phyloP scores from a whole-genome alignment of 2,329 filamentous ascomycete species.

The Bretziella fagacearum region DNA sequence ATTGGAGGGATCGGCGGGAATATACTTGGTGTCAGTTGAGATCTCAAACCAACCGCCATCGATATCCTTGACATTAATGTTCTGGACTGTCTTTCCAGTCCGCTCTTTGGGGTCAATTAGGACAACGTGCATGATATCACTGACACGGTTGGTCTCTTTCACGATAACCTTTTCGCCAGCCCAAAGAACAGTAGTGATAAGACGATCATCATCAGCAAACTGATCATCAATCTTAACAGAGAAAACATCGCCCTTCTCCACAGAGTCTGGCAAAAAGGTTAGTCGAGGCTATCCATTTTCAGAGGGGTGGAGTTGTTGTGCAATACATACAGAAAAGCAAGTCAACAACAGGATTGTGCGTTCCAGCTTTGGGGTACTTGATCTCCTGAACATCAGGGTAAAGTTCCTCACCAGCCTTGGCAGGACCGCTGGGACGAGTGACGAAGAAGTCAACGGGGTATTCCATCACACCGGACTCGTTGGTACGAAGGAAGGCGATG shows the following conservation, averaged over 20 bases:
- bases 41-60: conserved; percentile 98
- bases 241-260: conserved; percentile 61
- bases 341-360: conserved; percentile 80
- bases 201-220: conserved; percentile 63
- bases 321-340: conserved; percentile 49
- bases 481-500: conserved; percentile 80
- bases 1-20: conserved; percentile 65
- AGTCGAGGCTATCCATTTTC: neutral
- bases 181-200: conserved; percentile 91
- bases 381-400: conserved; percentile 85
- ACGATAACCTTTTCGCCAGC: conserved; percentile 70
- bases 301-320: neutral
- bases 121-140: conserved; percentile 74
- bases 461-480: conserved; percentile 80
- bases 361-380: conserved; percentile 94
- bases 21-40: conserved; percentile 65
- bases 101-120: conserved; percentile 63
- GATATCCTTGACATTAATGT: conserved; percentile 61
- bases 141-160: conserved; percentile 86
- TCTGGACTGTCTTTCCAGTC: conserved; percentile 61
- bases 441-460: conserved; percentile 91
- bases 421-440: conserved; percentile 60
- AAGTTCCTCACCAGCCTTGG: conserved; percentile 58
- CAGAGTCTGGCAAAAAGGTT: conserved; percentile 37
- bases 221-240: conserved; percentile 59